Percentiles rank a stretch among this genome's conserved stretches.
These are phyloP conservation scores for Tripterygium wilfordii DNA, from an alignment of 177 flowering plant genomes.

Conservation along the genomic window DNA sequence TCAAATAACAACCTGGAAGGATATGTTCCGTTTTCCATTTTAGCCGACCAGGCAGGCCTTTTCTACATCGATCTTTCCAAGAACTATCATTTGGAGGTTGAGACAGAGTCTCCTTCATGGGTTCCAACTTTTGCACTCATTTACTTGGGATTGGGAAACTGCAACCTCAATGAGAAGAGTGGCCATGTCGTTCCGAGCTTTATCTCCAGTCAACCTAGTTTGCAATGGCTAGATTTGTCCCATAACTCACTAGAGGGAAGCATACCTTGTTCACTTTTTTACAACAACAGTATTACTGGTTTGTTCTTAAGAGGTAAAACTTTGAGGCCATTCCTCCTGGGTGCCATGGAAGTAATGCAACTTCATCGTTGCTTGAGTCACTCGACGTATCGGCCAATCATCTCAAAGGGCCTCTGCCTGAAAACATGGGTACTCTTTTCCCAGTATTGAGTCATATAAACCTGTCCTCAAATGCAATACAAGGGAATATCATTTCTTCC, in stretches of 20 bases:
- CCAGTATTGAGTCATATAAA: neutral
- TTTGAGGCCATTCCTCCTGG: neutral
- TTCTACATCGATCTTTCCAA: neutral
- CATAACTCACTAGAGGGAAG: neutral
- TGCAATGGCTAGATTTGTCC: neutral
- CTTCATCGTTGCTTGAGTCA: neutral
- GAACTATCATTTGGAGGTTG: neutral
- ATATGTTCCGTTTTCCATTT: neutral
- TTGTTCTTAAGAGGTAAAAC: constrained; percentile 1
- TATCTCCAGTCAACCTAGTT: neutral
- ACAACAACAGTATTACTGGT: neutral
- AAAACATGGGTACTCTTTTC: neutral
- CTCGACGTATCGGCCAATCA: neutral
- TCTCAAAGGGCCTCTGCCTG: neutral
- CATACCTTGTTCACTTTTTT: neutral
- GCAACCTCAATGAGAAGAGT: neutral
- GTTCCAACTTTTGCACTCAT: neutral
- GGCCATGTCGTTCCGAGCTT: neutral
- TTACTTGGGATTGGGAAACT: neutral
- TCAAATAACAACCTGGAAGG: neutral
- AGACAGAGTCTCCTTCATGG: neutral
- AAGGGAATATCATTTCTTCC: neutral
- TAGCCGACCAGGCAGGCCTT: neutral
- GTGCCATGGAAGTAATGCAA: neutral
- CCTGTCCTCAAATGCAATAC: neutral